Evolutionary conservation across 352 stramenopile species (phyloP), one percentile per base, ranked within the genome.

Genomic region (Blastocystis sp.): DNA sequence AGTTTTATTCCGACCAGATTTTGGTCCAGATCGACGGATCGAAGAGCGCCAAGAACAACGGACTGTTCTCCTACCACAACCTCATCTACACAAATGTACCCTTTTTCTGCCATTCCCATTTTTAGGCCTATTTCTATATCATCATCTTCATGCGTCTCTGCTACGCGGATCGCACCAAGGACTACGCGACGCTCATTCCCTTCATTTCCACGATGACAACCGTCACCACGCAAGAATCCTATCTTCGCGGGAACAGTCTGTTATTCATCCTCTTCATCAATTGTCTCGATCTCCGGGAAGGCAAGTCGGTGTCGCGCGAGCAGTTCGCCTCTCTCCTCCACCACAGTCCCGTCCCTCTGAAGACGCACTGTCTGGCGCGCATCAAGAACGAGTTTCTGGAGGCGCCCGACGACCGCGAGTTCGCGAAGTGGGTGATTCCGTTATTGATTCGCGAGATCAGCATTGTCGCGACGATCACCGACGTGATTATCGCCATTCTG

Each of bases 41-140:
- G 19, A 85, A 85, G 51, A 45, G 21, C 16, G 41, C 65, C 31
- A 51, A 41, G 9, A 31, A 50, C 33, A 29, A 21, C 1, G 74
- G 74, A n/a, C 60, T 85, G 12, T 85, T 85, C 35, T 85, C 29
- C 61, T 59, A 41, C 31, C 41, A 67, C 16, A 85, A 63, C 37
- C 51, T 85, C 51, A 67, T 59, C 21, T 63, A 85, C 51, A 85
- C 74, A 10, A 85, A 85, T 41, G 74, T 70, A 26, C 21, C 55
- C 3, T 0, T 45, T 69, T 67, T 26, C 29, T 3, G 45, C 12
- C 37, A 2, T 67, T 24, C n/a, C 51, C 1, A 45, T 33, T 37
- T 67, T 39, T 50, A 85, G 74, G 50, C 50, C 33, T 85, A 85
- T 41, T 85, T 85, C 74, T 85, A 85, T 45, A 21, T 69, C 31